These are phyloP conservation scores for Calonectria multiphialidica DNA, from an alignment of 2,329 filamentous ascomycete species.

Conservation along the genomic window DNA sequence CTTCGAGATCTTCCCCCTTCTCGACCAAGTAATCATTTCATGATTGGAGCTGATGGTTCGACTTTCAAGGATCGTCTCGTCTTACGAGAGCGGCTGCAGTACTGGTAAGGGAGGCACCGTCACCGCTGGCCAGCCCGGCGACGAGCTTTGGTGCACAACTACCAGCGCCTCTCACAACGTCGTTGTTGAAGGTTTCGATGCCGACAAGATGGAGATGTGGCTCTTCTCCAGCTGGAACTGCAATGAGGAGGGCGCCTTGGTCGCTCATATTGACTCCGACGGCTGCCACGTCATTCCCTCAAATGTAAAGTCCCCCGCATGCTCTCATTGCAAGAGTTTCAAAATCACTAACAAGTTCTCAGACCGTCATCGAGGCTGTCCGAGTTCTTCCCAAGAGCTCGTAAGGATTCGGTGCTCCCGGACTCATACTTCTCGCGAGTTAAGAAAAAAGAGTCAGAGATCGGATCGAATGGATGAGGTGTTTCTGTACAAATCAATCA, in stretches of 20 bases:
- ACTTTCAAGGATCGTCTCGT: background rate
- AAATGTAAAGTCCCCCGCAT: background rate
- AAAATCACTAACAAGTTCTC: background rate
- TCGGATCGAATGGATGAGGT: no score
- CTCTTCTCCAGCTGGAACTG: background rate
- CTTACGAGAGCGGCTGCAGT: background rate
- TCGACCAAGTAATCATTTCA: background rate
- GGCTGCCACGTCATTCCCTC: background rate
- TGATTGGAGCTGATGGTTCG: background rate
- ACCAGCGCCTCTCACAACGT: background rate
- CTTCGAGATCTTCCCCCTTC: background rate
- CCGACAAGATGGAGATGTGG: conserved; percentile 6
- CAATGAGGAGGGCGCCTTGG: background rate
- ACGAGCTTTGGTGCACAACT: background rate
- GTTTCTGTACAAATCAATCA: no score
- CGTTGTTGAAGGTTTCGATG: background rate
- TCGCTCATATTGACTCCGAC: background rate
- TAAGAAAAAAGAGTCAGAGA: no score
- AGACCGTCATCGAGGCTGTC: background rate
- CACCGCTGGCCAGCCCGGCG: background rate
- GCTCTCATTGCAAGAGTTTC: background rate
- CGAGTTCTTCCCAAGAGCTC: background rate
- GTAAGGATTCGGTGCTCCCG: background rate
- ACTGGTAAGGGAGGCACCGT: background rate
- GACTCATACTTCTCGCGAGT: background rate